These are phyloP conservation scores for Cyphellophora europaea DNA, from an alignment of 2,329 filamentous ascomycete species.

Conservation along the genomic window DNA sequence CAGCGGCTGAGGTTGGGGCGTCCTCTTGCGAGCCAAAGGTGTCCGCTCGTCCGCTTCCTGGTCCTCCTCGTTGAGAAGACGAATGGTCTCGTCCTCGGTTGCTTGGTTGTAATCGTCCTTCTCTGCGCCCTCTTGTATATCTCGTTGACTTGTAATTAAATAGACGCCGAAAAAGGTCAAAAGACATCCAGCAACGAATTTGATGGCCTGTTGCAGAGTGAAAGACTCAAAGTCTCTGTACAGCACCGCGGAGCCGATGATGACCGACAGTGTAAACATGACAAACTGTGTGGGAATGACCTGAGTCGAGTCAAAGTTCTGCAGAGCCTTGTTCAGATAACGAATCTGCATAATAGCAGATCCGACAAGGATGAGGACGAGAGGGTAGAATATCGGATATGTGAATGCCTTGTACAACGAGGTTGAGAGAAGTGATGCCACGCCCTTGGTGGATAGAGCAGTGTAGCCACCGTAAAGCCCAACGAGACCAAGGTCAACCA, in stretches of 20 bases:
- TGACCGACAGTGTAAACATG: constrained; percentile 89
- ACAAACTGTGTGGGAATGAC: constrained; percentile 98
- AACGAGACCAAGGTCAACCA: constrained; percentile 89
- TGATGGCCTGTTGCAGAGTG: constrained; percentile 60
- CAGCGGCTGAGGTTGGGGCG: neutral
- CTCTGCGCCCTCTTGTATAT: constrained; percentile 44
- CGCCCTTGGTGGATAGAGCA: constrained; percentile 90
- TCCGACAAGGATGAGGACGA: constrained; percentile 67
- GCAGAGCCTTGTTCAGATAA: constrained; percentile 83
- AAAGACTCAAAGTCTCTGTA: constrained; percentile 92
- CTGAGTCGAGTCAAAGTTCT: constrained; percentile 92
- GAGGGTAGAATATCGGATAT: constrained; percentile 81
- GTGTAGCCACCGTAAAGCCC: constrained; percentile 94
- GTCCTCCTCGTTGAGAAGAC: constrained; percentile 28
- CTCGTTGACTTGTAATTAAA: constrained; percentile 80
- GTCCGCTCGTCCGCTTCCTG: constrained; percentile 19
- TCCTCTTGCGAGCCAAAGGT: constrained; percentile 3
- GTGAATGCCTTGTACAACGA: constrained; percentile 82
- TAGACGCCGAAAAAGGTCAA: constrained; percentile 96
- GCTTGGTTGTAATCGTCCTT: constrained; percentile 53
- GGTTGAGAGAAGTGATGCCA: constrained; percentile 88
- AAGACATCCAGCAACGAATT: constrained; percentile 83
- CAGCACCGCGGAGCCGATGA: constrained; percentile 82
- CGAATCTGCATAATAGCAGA: constrained; percentile 96
- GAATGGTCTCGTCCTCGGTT: constrained; percentile 48